A percentile compares a stretch with the other conserved stretches of the same genome.
Conservation (phyloP, 1,139 yeast species). For the Lodderomyces jiufengensis region DNA sequence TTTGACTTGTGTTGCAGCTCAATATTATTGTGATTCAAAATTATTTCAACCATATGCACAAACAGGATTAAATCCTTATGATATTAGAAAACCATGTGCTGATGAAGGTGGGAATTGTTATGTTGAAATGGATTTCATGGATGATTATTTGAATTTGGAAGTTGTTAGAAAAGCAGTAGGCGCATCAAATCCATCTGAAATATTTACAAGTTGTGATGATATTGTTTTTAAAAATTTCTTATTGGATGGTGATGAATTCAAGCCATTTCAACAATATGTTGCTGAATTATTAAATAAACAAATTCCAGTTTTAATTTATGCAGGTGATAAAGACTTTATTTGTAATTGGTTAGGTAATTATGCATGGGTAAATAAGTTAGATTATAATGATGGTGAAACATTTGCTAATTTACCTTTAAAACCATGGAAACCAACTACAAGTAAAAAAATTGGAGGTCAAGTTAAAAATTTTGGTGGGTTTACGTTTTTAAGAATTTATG, state of each 20-base stretch:
- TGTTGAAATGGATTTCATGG: constrained; percentile 27
- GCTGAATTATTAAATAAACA: constrained; percentile 53
- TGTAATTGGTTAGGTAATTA: constrained; percentile 85
- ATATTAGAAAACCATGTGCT: constrained; percentile 77
- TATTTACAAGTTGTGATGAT: constrained; percentile 81
- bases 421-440: constrained; percentile 27
- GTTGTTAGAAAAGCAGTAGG: constrained; percentile 71
- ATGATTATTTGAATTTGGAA: constrained; percentile 34
- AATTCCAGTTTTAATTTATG: constrained; percentile 70
- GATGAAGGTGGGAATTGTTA: constrained; percentile 74
- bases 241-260: constrained; percentile 67
- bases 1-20: constrained; percentile 90
- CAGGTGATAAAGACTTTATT: constrained; percentile 83
- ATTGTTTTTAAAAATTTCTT: constrained; percentile 77
- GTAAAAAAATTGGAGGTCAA: constrained; percentile 34
- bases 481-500: constrained; percentile 45
- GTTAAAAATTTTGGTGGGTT: constrained; percentile 44
- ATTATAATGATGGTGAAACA: constrained; percentile 56
- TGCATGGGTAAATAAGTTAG: constrained; percentile 70
- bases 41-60: constrained; percentile 19
- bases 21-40: constrained; percentile 50
- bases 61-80: constrained; percentile 84
- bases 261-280: constrained; percentile 74
- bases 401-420: constrained; percentile 44
- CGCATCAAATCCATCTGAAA: constrained; percentile 70